Base-by-base conservation (phyloP, 2,329 filamentous ascomycete genomes). In the Clarireedia hainanense region DNA sequence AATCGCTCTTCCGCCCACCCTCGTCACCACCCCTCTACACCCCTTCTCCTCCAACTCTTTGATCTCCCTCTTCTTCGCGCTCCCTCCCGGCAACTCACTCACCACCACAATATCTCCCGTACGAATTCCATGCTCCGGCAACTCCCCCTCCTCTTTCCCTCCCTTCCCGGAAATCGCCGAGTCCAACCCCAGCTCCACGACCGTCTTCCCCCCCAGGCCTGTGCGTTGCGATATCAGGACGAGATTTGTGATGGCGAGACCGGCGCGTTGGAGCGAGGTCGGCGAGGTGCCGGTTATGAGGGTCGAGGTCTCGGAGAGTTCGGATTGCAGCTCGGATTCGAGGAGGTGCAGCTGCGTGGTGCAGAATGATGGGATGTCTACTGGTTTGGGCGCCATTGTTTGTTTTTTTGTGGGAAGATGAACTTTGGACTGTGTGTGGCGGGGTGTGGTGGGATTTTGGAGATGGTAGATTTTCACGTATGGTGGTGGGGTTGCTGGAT, bases 131-230 rank as follows among this genome's bases (percentile, higher is more conserved):
- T 92, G 88, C 68, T 89, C 85, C 1, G 85, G 84, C 20, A 92
- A 73, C 60, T 83, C 81, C 0, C 75, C 71, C 20, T 66, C 64
- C 30, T 53, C 27, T 34, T 55, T 17, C 37, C 43, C 24, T 14
- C 45, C 45, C 3, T 45, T 49, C 15, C 26, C 24, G 4, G 72
- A 71, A 4, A 80, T 77, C 0, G 90, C 88, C n/a, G 81, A 73
- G 66, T 96, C 92, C 0, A 83, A 75, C 15, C 74, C 74, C 5
- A 99, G 82, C 70, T 96, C 91, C 3, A 96, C 75, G 1, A 99
- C 86, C 0, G 89, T 90, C 61, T 90, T 88, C n/a, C 94, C 94
- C 15, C 91, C 94, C 39, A 96, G 77, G 0, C 94, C 94, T 0
- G 94, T 99, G 30, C 91, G 85, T 68, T 88, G 88, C 17, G 87